Percentiles rank a stretch among this genome's conserved stretches.
phyloP scores from a whole-genome alignment of 805 yeast species.

The Pichia membranifaciens region DNA sequence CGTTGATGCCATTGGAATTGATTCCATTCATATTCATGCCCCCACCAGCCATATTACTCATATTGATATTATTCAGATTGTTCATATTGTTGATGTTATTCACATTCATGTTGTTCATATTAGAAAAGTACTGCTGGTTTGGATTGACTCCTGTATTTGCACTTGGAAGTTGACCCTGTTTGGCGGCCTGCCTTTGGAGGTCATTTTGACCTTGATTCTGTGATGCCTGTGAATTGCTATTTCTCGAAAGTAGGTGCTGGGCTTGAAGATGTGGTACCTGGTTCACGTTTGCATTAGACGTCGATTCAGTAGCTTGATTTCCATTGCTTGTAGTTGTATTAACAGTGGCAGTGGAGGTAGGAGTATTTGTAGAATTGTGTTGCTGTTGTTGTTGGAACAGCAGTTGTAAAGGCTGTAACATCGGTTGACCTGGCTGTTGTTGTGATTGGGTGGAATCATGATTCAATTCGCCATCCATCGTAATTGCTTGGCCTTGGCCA shows the following conservation, averaged over 20 bases:
- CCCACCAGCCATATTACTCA: constrained; percentile 1
- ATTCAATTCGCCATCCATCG: constrained; percentile 7
- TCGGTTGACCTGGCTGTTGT: constrained; percentile 7
- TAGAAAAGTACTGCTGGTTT: constrained; percentile 9
- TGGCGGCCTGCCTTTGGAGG: not conserved
- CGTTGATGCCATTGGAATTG: not conserved
- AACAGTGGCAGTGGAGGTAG: not conserved
- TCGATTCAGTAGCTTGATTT: not conserved
- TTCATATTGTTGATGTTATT: constrained; percentile 7
- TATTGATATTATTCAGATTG: not conserved
- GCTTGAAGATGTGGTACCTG: not conserved
- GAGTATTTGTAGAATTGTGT: no score
- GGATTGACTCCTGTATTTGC: not conserved
- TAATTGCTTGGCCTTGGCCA: not conserved
- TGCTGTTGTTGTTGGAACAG: constrained; percentile 9
- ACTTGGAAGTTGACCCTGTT: not conserved
- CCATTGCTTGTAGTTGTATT: not conserved
- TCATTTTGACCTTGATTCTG: constrained; percentile 5
- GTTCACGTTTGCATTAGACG: not conserved
- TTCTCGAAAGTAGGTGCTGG: not conserved
- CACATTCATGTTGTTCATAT: constrained; percentile 6
- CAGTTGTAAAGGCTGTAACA: constrained; percentile 6
- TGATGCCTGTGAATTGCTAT: not conserved
- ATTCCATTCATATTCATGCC: constrained; percentile 1
- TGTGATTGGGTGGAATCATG: constrained; percentile 10